Base-by-base conservation (phyloP, 2,329 filamentous ascomycete genomes). In the Madurella fahalii region DNA sequence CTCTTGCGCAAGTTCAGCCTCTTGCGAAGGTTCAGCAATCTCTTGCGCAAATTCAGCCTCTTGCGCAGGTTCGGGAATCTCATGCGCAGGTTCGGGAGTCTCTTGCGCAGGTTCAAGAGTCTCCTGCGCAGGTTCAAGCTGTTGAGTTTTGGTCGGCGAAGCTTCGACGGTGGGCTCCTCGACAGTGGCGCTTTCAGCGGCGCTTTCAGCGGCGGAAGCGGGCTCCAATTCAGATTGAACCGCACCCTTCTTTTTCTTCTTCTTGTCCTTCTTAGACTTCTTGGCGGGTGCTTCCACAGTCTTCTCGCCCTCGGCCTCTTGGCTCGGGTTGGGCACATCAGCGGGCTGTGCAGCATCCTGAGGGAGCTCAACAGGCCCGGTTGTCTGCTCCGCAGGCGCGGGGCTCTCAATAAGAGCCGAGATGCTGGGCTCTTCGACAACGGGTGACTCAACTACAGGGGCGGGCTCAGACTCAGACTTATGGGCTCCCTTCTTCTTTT, bases 191-290 rank as follows among this genome's bases (percentile, higher is more conserved):
- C 4, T 12, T 5, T 12, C 34, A 4, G 11, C 47, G n/a, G 47
- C 20, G 13, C 4, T 12, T 5, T 12, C 34, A 4, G 11, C 9
- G 34, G 9, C 34, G 11, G 34, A 37, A 37, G 34, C 9, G 4
- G 34, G 34, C 13, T 15, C 34, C 11, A 9, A 9, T 37, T 37
- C 13, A 15, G 34, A 15, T 37, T 37, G 34, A 37, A 4, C 34
- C 11, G 13, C 34, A 37, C 13, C 34, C 47, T 54, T 5, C 52
- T 53, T 47, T 60, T 61, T 16, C 50, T 62, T 16, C 50, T 62
- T 60, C 47, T 62, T 62, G 16, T 53, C 54, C 46, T 59, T 62
- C 49, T 58, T 62, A 2, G 53, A 41, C 48, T 60, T 60, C n/a
- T 55, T 59, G n/a, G 43, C 44, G 5, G 50, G 47, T 16, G 34